Conservation (phyloP, 108 stramenopile species). For the Skeletonema tropicum region DNA sequence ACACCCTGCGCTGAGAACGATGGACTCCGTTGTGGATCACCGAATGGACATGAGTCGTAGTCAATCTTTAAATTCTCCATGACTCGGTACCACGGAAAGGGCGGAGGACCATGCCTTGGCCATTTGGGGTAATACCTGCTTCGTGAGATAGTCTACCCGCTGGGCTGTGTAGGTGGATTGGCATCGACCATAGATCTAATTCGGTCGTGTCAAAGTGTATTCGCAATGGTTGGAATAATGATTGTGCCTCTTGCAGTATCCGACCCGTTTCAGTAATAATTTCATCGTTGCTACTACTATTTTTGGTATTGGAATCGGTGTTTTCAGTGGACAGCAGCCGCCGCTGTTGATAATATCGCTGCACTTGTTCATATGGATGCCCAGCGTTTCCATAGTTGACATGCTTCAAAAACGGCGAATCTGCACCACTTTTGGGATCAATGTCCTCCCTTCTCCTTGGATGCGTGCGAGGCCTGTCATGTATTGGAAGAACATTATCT, state of each 20-base stretch:
- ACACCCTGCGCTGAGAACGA: conserved; percentile 1
- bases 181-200: conserved; percentile 6
- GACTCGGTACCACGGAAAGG: conserved; percentile 12
- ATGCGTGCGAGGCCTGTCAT: too few species aligned
- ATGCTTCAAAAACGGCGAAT: too few species aligned
- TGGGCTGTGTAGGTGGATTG: conserved; percentile 9
- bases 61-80: conserved; percentile 12
- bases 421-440: too few species aligned
- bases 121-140: conserved; percentile 13
- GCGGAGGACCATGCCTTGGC: conserved; percentile 24
- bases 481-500: too few species aligned
- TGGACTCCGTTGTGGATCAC: conserved; percentile 12
- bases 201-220: conserved; percentile 18
- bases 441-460: too few species aligned
- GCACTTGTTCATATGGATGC: conserved; percentile 8
- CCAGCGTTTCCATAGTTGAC: conserved; percentile 5
- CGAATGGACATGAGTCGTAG: conserved; percentile 13
- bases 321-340: too few species aligned
- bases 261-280: background rate
- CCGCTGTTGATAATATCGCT: too few species aligned
- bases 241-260: background rate
- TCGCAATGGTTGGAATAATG: conserved; percentile 8
- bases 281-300: too few species aligned
- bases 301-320: background rate
- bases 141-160: background rate